phyloP scores from a whole-genome alignment of 1,139 yeast genomes.

The Yamadazyma triangularis region DNA sequence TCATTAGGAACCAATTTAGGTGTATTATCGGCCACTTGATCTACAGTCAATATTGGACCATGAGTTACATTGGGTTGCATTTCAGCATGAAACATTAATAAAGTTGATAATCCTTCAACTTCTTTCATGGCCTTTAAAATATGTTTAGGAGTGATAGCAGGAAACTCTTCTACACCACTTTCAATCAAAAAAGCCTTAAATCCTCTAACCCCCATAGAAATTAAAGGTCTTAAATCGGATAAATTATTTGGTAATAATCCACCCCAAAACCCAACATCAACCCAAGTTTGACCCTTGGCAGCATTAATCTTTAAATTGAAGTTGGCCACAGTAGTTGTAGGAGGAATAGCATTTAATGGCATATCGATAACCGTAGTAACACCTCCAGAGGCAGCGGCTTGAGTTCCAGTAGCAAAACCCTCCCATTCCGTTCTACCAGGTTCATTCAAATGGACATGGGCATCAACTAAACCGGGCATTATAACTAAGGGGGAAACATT shows the following conservation, averaged over 20 bases:
- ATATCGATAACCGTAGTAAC: conserved; percentile 93
- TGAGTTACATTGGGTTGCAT: conserved; percentile 48
- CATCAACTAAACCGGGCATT: conserved; percentile 88
- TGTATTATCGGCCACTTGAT: conserved; percentile 15
- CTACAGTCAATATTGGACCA: conserved; percentile 20
- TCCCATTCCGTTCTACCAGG: conserved; percentile 97
- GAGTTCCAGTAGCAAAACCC: conserved; percentile 90
- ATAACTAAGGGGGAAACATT: conserved; percentile 63
- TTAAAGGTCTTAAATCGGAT: conserved; percentile 64
- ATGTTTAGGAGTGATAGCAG: conserved; percentile 63
- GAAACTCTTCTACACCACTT: conserved; percentile 92
- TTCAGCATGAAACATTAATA: conserved; percentile 92
- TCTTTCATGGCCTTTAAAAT: conserved; percentile 61
- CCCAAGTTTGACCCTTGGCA: conserved; percentile 81
- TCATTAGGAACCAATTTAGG: conserved; percentile 22
- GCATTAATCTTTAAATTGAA: conserved; percentile 72
- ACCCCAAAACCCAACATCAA: conserved; percentile 95
- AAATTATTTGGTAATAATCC: conserved; percentile 81
- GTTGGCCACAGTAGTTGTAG: conserved; percentile 81
- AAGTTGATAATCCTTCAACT: conserved; percentile 58
- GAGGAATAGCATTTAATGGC: conserved; percentile 96
- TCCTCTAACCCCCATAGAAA: conserved; percentile 83
- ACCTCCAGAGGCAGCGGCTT: conserved; percentile 91
- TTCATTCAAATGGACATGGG: conserved; percentile 91
- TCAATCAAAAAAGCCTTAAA: conserved; percentile 89